Conservation (phyloP, 768 basidiomycete species). For the Lentinula sp. region DNA sequence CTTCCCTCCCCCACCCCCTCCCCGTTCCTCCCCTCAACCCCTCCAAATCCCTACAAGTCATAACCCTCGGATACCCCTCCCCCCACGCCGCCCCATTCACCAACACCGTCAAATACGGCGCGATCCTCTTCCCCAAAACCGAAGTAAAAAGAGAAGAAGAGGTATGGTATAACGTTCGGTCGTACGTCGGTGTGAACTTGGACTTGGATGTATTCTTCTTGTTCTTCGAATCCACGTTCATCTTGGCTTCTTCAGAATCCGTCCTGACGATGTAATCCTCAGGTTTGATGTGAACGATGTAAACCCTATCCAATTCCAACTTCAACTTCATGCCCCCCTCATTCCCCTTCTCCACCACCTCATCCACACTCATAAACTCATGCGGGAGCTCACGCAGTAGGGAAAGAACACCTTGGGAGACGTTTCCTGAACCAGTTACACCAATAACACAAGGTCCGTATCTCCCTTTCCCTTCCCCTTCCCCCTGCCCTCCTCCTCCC, state of each 20-base stretch:
- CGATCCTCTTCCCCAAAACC: conserved; percentile 68
- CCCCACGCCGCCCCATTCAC: conserved; percentile 88
- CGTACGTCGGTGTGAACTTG: conserved; percentile 30
- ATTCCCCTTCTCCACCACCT: background rate
- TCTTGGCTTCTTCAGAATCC: conserved; percentile 19
- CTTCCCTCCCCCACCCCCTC: conserved; percentile 43
- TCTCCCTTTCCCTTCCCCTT: conserved; percentile 41
- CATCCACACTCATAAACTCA: conserved; percentile 18
- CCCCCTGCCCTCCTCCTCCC: conserved; percentile 57
- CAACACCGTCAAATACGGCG: conserved; percentile 79
- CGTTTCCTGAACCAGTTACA: conserved; percentile 80
- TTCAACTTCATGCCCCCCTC: background rate
- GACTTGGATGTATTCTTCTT: too few relatives aligned
- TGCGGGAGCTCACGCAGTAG: conserved; percentile 71
- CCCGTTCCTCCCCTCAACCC: conserved; percentile 5
- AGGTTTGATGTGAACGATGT: conserved; percentile 61
- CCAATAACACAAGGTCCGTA: conserved; percentile 74
- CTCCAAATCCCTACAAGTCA: conserved; percentile 45
- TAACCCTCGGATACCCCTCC: conserved; percentile 68
- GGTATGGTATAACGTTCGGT: conserved; percentile 68
- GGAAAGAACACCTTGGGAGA: conserved; percentile 69
- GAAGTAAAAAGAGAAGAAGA: conserved; percentile 49
- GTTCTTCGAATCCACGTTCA: too few relatives aligned
- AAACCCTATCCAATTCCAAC: background rate
- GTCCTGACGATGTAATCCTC: conserved; percentile 61